These are phyloP conservation scores for Phytophthora nicotianae DNA, from an alignment of 352 stramenopile genomes.

Conservation along the genomic window DNA sequence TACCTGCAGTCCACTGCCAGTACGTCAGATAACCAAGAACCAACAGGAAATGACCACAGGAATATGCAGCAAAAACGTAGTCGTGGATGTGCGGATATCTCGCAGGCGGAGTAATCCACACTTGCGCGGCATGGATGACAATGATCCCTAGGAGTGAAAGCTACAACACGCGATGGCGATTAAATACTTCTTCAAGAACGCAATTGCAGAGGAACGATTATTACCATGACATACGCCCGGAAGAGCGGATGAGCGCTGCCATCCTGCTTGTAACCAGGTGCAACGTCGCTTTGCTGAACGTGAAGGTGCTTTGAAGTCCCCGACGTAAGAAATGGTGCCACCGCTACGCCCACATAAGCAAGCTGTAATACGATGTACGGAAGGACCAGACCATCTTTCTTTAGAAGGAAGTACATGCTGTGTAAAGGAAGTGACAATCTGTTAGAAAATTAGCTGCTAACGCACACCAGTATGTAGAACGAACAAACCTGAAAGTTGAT, in stretches of 20 bases:
- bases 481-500: conserved; percentile 79
- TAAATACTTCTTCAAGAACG: background rate
- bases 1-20: conserved; percentile 77
- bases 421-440: conserved; percentile 1
- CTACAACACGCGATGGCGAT: conserved; percentile 36
- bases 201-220: background rate
- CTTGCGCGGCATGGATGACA: conserved; percentile 62
- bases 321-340: conserved; percentile 47
- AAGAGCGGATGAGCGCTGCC: conserved; percentile 42
- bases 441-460: too few species aligned
- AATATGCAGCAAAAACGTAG: conserved; percentile 84
- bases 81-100: conserved; percentile 87
- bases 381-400: conserved; percentile 79
- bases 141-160: conserved; percentile 58
- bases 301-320: conserved; percentile 39
- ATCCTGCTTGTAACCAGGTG: conserved; percentile 48
- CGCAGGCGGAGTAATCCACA: conserved; percentile 45
- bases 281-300: conserved; percentile 12
- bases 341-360: conserved; percentile 50
- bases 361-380: conserved; percentile 73
- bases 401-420: conserved; percentile 88
- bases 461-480: background rate
- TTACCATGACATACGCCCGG: conserved; percentile 59
- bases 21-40: conserved; percentile 80
- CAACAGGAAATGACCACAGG: conserved; percentile 77